Percentiles rank a stretch among this genome's conserved stretches.
phyloP scores from a whole-genome alignment of 108 stramenopile species.

The Stephanodiscus triporus region DNA sequence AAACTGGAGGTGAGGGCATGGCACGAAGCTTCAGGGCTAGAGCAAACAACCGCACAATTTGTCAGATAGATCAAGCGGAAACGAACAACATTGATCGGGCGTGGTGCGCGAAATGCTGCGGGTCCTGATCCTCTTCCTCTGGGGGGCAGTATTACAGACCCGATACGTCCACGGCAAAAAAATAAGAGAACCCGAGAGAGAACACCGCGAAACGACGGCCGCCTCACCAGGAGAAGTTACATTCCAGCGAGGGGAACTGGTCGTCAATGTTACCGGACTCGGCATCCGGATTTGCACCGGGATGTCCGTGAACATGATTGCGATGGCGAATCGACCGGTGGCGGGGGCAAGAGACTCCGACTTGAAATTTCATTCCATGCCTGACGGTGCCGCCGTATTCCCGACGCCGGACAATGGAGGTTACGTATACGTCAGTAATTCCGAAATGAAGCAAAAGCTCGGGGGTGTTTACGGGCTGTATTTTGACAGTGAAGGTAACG shows the following conservation, averaged over 20 bases:
- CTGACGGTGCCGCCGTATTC: slow-evolving; percentile 34
- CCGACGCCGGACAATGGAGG: slow-evolving; percentile 26
- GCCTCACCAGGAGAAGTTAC: background rate
- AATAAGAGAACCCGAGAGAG: background rate
- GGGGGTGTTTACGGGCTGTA: slow-evolving; percentile 34
- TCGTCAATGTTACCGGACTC: background rate
- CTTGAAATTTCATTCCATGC: slow-evolving; percentile 21
- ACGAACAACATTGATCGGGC: too few relatives aligned
- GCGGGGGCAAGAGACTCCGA: background rate
- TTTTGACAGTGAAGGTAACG: slow-evolving; percentile 15
- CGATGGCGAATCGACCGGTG: background rate
- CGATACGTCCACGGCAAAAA: too few relatives aligned
- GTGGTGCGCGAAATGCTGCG: too few relatives aligned
- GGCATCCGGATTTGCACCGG: slow-evolving; percentile 11
- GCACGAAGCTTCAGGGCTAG: too few relatives aligned
- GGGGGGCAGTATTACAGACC: too few relatives aligned
- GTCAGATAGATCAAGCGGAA: too few relatives aligned
- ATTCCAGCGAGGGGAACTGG: slow-evolving; percentile 4
- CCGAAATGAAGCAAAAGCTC: slow-evolving; percentile 9
- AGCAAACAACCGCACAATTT: too few relatives aligned
- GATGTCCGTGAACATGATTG: background rate
- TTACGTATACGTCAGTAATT: slow-evolving; percentile 43
- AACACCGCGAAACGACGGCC: background rate
- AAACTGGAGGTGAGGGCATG: too few relatives aligned
- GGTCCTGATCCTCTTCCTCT: too few relatives aligned